Evolutionary conservation across 106 monocot genomes (phyloP).

Genomic region (Dendrobium chrysotoxum): DNA sequence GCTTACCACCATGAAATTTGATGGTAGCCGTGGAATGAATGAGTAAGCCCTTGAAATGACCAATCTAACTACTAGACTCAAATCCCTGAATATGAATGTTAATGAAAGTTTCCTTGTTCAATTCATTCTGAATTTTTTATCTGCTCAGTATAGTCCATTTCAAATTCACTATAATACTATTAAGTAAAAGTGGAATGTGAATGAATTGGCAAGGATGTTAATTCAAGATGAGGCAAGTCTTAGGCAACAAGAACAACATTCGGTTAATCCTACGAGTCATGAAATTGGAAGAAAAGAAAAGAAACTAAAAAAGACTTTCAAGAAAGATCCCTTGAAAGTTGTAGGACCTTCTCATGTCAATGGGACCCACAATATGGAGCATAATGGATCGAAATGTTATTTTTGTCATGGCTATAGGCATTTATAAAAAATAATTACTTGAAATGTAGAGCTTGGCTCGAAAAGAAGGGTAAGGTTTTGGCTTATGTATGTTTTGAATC

Average conservation of each 20-base stretch:
- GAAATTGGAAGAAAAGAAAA: background rate
- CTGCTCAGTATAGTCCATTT: background rate
- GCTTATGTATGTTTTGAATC: no score
- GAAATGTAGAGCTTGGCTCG: background rate
- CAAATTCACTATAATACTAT: background rate
- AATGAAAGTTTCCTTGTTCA: background rate
- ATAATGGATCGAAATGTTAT: background rate
- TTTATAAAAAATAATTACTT: conserved; percentile 12
- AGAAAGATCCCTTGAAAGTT: background rate
- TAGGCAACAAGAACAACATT: background rate
- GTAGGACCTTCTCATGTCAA: background rate
- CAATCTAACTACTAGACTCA: background rate
- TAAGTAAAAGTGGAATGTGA: background rate
- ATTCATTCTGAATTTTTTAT: background rate
- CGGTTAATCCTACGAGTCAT: background rate
- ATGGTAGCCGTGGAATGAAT: background rate
- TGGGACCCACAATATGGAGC: background rate
- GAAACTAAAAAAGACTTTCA: background rate
- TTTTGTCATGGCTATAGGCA: conserved; percentile 6
- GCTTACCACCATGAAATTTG: no score
- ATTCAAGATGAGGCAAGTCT: background rate
- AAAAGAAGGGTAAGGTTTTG: conserved; percentile 15
- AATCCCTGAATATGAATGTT: background rate
- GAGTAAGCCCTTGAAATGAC: background rate
- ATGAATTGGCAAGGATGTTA: background rate